phyloP scores from a whole-genome alignment of 805 yeast genomes.

The Candida endomychidarum region DNA sequence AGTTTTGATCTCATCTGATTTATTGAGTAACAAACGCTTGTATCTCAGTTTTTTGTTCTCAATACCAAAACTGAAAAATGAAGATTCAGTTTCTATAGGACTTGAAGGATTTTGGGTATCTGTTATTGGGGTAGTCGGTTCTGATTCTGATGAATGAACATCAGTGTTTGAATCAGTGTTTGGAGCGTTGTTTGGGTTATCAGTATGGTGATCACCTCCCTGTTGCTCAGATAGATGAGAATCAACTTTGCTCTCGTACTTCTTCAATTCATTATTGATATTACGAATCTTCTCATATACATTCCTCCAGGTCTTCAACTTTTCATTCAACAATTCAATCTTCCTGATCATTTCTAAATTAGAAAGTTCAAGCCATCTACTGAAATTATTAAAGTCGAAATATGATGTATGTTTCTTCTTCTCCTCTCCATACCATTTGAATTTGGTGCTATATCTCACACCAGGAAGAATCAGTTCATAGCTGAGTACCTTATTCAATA shows the following conservation, averaged over 20 bases:
- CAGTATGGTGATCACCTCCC: not conserved
- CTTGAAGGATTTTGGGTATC: conserved; percentile 1
- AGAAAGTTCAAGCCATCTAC: conserved; percentile 26
- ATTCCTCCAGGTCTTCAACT: conserved; percentile 32
- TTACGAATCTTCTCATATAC: conserved; percentile 25
- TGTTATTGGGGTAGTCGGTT: too few relatives aligned
- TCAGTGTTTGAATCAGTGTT: too few relatives aligned
- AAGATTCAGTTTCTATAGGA: conserved; percentile 10
- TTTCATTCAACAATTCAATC: conserved; percentile 23
- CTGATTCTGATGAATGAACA: too few relatives aligned
- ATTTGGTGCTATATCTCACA: not conserved
- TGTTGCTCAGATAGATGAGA: conserved; percentile 1
- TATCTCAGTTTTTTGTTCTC: conserved; percentile 54
- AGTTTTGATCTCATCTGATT: conserved; percentile 40
- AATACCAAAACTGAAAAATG: conserved; percentile 39
- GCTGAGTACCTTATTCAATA: conserved; percentile 9
- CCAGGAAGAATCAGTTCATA: conserved; percentile 8
- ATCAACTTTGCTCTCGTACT: conserved; percentile 23
- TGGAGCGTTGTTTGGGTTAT: too few relatives aligned
- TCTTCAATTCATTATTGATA: conserved; percentile 29
- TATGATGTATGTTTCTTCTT: conserved; percentile 12
- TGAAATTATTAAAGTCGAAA: conserved; percentile 16
- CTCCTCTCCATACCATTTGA: conserved; percentile 13
- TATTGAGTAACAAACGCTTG: conserved; percentile 40
- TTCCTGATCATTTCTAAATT: conserved; percentile 24